Evolutionary conservation across 2,329 filamentous ascomycete genomes (phyloP).

Genomic region (Fusarium sp.): DNA sequence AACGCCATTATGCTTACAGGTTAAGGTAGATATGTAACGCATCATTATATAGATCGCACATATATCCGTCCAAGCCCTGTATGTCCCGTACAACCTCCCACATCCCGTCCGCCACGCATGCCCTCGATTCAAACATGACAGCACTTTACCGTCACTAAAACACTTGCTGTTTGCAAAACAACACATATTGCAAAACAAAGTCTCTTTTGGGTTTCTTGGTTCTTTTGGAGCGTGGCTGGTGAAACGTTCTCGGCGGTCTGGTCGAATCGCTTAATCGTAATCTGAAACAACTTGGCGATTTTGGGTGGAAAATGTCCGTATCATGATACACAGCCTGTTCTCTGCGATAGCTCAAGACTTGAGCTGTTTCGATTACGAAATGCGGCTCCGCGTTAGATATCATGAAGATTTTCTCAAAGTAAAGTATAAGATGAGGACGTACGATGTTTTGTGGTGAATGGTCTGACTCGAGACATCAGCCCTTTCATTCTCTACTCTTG

Average conservation of each 20-base stretch:
- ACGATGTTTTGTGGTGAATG: background rate
- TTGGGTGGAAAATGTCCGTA: background rate
- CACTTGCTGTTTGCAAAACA: background rate
- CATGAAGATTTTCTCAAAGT: background rate
- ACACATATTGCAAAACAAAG: conserved; percentile 6
- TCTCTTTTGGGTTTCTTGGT: background rate
- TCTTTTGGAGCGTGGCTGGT: background rate
- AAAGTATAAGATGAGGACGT: conserved; percentile 9
- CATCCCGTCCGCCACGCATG: conserved; percentile 11
- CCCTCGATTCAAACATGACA: conserved; percentile 8
- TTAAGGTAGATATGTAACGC: background rate
- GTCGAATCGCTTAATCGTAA: background rate
- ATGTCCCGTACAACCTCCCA: background rate
- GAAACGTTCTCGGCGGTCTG: conserved; percentile 15
- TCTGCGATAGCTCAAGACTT: conserved; percentile 4
- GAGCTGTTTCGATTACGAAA: conserved; percentile 5
- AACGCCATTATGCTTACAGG: background rate
- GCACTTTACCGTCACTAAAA: background rate
- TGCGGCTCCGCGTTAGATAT: background rate
- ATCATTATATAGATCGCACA: background rate
- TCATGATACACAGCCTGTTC: background rate
- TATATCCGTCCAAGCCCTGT: background rate
- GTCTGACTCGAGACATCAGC: conserved; percentile 5
- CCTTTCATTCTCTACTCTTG: background rate
- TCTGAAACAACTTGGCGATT: conserved; percentile 18